Percentiles rank a stretch among this genome's conserved stretches.
Conservation (phyloP, 768 basidiomycete species). For the Boletus barrowsii region DNA sequence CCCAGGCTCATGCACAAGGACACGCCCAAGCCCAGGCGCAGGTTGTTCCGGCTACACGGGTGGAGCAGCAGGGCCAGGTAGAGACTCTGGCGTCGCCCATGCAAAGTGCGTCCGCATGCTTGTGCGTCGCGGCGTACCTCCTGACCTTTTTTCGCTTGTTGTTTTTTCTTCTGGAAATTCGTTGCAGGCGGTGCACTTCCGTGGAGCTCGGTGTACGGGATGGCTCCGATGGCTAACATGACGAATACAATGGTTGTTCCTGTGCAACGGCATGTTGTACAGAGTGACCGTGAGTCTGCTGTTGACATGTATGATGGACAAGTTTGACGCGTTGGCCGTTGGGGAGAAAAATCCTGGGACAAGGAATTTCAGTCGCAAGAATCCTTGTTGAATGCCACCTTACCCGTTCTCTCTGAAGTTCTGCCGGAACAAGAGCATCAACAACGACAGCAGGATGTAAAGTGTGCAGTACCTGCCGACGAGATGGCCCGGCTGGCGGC, state of each 20-base stretch:
- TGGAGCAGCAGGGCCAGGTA: constrained; percentile 13
- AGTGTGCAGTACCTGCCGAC: constrained; percentile 39
- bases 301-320: not conserved
- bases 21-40: constrained; percentile 4
- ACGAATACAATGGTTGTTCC: constrained; percentile 12
- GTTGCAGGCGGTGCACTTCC: constrained; percentile 34
- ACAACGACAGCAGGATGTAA: constrained; percentile 16
- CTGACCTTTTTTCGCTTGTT: not conserved
- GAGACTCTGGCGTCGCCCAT: constrained; percentile 5
- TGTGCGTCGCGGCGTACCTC: not conserved
- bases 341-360: constrained; percentile 48
- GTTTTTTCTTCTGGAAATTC: not conserved
- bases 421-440: constrained; percentile 12
- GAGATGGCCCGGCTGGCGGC: constrained; percentile 81
- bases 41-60: not conserved
- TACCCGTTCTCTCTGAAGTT: constrained; percentile 2
- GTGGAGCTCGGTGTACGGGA: constrained; percentile 40
- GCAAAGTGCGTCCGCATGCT: constrained; percentile 15
- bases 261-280: constrained; percentile 25
- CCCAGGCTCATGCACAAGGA: constrained; percentile 9
- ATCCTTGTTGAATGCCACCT: constrained; percentile 31
- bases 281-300: constrained; percentile 43
- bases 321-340: not conserved
- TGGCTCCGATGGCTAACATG: constrained; percentile 39
- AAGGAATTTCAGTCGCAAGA: constrained; percentile 63